phyloP scores from a whole-genome alignment of 352 stramenopile genomes.

The Pythium guiyangense region DNA sequence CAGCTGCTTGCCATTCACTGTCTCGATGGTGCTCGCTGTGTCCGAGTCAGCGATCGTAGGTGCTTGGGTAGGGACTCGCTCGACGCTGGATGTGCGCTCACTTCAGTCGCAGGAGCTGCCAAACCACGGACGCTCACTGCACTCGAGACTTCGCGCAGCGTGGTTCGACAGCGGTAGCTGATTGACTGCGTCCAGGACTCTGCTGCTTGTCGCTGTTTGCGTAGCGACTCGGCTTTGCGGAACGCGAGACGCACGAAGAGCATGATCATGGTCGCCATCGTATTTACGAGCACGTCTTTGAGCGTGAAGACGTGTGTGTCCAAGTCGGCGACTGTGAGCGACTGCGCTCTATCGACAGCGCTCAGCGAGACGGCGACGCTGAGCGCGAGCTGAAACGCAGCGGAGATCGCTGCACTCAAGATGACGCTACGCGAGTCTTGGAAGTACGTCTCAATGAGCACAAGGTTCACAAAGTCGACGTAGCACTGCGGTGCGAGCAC shows the following conservation, averaged over 20 bases:
- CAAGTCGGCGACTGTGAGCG: neutral
- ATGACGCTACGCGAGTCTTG: constrained; percentile 7
- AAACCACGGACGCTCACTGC: too few species aligned
- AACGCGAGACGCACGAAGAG: constrained; percentile 6
- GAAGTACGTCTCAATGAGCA: constrained; percentile 17
- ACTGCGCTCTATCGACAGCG: neutral
- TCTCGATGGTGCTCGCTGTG: neutral
- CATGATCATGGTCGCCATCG: constrained; percentile 14
- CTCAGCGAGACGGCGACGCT: constrained; percentile 3
- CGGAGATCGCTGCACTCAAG: neutral
- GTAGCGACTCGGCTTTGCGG: constrained; percentile 3
- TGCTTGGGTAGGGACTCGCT: too few species aligned
- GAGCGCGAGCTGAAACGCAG: constrained; percentile 5
- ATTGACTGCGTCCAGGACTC: constrained; percentile 5
- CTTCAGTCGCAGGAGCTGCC: neutral
- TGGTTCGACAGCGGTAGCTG: constrained; percentile 6
- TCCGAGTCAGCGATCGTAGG: neutral
- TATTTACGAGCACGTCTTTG: constrained; percentile 15
- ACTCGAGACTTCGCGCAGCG: neutral
- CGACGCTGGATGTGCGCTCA: too few species aligned
- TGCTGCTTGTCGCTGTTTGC: neutral
- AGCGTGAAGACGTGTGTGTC: neutral
- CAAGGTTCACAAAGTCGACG: constrained; percentile 14
- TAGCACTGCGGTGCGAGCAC: constrained; percentile 1
- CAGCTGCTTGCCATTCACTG: neutral